phyloP scores from a whole-genome alignment of 2,329 filamentous ascomycete genomes.

The Claviceps sp. region DNA sequence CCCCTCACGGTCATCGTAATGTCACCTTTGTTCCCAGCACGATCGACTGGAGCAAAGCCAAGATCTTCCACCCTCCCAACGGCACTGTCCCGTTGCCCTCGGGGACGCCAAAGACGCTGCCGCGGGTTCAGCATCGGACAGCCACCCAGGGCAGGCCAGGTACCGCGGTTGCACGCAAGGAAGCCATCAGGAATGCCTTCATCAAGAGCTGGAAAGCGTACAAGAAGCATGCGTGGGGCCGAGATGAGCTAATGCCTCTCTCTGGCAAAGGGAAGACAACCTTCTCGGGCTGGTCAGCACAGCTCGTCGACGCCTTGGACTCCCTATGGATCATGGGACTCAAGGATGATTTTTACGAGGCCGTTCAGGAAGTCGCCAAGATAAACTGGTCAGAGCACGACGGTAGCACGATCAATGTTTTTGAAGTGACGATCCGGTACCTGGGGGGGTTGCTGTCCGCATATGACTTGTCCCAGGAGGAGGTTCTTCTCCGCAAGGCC shows the following conservation, averaged over 20 bases:
- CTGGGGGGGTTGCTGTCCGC: slow-evolving; percentile 38
- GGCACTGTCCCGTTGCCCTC: slow-evolving; percentile 20
- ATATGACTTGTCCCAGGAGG: slow-evolving; percentile 36
- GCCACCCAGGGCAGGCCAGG: slow-evolving; percentile 22
- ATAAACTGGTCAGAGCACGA: slow-evolving; percentile 42
- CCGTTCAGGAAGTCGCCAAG: slow-evolving; percentile 31
- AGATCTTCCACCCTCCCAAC: slow-evolving; percentile 19
- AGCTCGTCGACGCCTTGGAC: slow-evolving; percentile 45
- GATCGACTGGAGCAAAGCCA: slow-evolving; percentile 24
- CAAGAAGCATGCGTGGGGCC: slow-evolving; percentile 39
- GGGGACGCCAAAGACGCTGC: slow-evolving; percentile 19
- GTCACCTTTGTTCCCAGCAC: slow-evolving; percentile 22
- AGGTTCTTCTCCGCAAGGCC: slow-evolving; percentile 34
- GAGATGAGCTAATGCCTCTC: slow-evolving; percentile 41
- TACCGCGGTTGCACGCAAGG: slow-evolving; percentile 14
- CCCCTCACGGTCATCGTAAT: slow-evolving; percentile 9
- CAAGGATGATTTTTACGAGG: slow-evolving; percentile 39
- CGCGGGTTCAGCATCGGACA: slow-evolving; percentile 29
- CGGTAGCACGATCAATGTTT: slow-evolving; percentile 36
- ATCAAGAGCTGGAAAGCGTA: slow-evolving; percentile 38
- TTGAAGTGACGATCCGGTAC: slow-evolving; percentile 48
- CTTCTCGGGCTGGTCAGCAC: slow-evolving; percentile 44
- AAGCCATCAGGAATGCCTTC: slow-evolving; percentile 26
- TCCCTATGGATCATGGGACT: slow-evolving; percentile 47
- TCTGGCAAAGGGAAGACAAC: slow-evolving; percentile 30